Base-by-base conservation (phyloP, 352 stramenopile genomes). In the Globisporangium radiosum region DNA sequence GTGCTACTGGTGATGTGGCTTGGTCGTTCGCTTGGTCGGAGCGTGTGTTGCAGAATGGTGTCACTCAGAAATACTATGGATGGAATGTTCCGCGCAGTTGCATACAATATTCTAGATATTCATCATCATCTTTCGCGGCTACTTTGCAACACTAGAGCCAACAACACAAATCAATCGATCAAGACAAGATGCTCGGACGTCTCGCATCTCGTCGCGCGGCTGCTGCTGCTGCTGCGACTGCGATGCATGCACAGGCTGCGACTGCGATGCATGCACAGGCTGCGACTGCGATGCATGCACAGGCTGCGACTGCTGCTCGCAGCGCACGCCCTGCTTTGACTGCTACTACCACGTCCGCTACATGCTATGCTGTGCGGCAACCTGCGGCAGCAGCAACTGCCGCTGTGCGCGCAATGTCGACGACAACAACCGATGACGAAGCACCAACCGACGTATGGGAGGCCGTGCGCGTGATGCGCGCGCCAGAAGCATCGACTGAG, bases 381-480 rank as follows among this genome's bases (percentile, higher is more conserved):
- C 43, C 43, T 13, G 15, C 6, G 15, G 5, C 4, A 5, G 10
- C 9, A 36, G 44, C 45, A 3, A 33, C 25, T 33, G 25, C 25
- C 25, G 25, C 25, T 33, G 15, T 58, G 43, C 59, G 59, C 8
- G 5, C 10, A 9, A 49, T 64, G 52, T 33, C 25, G 10, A 56
- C 36, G 15, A 55, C 52, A 9, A 53, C 52, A 1, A 55, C 59
- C 3, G 37, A 19, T 8, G 17, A 6, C 40, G 33, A 8, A n/a
- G 15, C 44, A n/a, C 37, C 37, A 7, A n/a, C 48, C 7, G 42
- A 54, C 14, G 51, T 66, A n/a, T 66, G 68, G 39, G 64, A 75
- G 11, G 53, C 76, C 4, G 65, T 66, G 44, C 64, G 65, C 40
- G 50, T 60, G 43, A 65, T 84, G 48, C 73, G 72, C 14, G 71